Evolutionary conservation across 352 stramenopile genomes (phyloP), one percentile per base, ranked within the genome.

Genomic region (Peronospora belbahrii): DNA sequence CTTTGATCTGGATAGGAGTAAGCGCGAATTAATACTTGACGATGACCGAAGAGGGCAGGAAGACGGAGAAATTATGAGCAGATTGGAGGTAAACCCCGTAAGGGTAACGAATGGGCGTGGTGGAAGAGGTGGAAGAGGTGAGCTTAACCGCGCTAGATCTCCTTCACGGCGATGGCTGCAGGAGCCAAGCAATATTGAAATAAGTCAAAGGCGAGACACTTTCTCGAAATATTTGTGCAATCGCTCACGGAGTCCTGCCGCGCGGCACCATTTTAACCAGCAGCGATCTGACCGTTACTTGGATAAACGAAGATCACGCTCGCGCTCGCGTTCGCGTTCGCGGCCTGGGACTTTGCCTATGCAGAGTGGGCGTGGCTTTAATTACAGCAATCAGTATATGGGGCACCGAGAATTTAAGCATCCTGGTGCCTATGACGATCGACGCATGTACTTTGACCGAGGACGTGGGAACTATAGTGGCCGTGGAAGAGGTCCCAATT

Each of bases 401-500:
- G 32, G 54, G 10, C 57, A 47, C 30, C 36, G 23, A 17, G 19
- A 14, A 13, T 59, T 48, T 48, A 19, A 43, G 15, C 43, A 23
- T 40, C 17, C n/a, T 38, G 37, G n/a, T 45, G 24, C 28, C 2
- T 53, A 32, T 48, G 28, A 49, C 45, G 19, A 23, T n/a, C 6
- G 27, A 42, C 4, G 37, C 4, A 38, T 47, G 24, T 46, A 49
- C 41, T 22, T 41, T 9, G 25, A 60, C 19, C 14, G 46, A 44
- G 25, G 31, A 28, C 52, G 28, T 36, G 34, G 20, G 27, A 52
- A 24, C 50, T 59, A 48, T 42, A 54, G 48, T 59, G 36, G 15
- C 39, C 37, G 30, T 42, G 36, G 27, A 55, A 57, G 48, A 55
- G 52, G 27, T 34, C 43, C 14, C 40, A 47, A 28, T 9, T 45